These are phyloP conservation scores for Candida chilensis DNA, from an alignment of 805 yeast genomes.

Conservation along the genomic window DNA sequence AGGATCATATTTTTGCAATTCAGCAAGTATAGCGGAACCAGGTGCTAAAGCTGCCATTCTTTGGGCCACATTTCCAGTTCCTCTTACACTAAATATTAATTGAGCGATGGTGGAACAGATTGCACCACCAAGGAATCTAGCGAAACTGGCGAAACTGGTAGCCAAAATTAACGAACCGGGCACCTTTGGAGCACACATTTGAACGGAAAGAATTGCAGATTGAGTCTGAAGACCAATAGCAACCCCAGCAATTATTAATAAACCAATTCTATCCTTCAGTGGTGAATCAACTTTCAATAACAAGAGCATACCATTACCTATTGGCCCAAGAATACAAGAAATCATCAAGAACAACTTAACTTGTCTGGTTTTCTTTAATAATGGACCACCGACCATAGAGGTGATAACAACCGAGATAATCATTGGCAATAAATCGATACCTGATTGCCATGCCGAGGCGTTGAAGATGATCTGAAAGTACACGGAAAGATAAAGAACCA, in stretches of 20 bases:
- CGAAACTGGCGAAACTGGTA: constrained; percentile 33
- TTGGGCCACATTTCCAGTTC: constrained; percentile 7
- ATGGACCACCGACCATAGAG: constrained; percentile 25
- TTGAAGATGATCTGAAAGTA: constrained; percentile 41
- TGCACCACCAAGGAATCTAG: constrained; percentile 36
- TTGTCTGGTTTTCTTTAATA: constrained; percentile 23
- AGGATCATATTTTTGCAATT: constrained; percentile 7
- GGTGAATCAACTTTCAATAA: constrained; percentile 29
- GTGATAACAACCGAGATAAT: constrained; percentile 26
- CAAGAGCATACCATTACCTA: constrained; percentile 35
- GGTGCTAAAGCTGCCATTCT: constrained; percentile 5
- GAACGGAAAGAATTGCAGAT: constrained; percentile 31
- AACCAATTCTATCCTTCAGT: constrained; percentile 27
- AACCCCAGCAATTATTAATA: constrained; percentile 35
- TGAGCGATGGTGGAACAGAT: constrained; percentile 32
- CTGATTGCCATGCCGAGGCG: constrained; percentile 31
- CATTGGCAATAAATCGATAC: constrained; percentile 32
- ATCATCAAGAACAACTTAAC: constrained; percentile 30
- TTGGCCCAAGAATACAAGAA: constrained; percentile 22
- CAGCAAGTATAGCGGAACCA: constrained; percentile 5
- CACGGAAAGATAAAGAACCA: constrained; percentile 22
- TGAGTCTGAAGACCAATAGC: constrained; percentile 40
- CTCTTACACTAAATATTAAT: constrained; percentile 21
- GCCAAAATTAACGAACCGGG: constrained; percentile 41
- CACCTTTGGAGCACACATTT: constrained; percentile 39